Evolutionary conservation across 352 stramenopile species (phyloP).

Genomic region (Salisapilia sapeloensis): DNA sequence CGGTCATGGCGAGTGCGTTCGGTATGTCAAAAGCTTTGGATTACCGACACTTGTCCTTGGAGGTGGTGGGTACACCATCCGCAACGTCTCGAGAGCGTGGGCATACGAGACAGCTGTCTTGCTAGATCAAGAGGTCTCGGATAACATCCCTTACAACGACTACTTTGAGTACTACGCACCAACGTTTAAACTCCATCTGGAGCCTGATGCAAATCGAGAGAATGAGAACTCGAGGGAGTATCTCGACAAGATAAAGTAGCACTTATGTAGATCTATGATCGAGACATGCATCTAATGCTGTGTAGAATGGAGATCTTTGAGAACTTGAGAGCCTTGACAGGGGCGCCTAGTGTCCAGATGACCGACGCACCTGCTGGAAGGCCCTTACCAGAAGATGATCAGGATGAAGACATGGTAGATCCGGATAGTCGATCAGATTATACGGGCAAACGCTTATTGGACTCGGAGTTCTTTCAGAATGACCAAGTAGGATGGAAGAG

Average conservation of each 20-base stretch:
- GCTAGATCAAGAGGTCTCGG: slow-evolving; percentile 57
- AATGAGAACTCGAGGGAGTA: slow-evolving; percentile 78
- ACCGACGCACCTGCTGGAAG: slow-evolving; percentile 41
- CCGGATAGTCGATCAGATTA: slow-evolving; percentile 52
- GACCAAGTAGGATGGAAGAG: slow-evolving; percentile 29
- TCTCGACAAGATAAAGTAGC: slow-evolving; percentile 77
- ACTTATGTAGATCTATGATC: background rate
- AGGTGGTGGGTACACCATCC: slow-evolving; percentile 74
- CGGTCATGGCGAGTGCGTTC: slow-evolving; percentile 65
- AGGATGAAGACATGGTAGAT: slow-evolving; percentile 54
- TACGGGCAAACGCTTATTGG: slow-evolving; percentile 50
- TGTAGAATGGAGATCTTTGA: slow-evolving; percentile 73
- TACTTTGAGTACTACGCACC: slow-evolving; percentile 78
- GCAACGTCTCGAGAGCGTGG: slow-evolving; percentile 88
- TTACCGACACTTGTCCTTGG: slow-evolving; percentile 71
- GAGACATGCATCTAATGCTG: slow-evolving; percentile 1
- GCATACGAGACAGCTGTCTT: slow-evolving; percentile 95
- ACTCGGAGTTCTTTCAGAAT: slow-evolving; percentile 70
- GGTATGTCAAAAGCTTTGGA: slow-evolving; percentile 78
- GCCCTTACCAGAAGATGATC: slow-evolving; percentile 65
- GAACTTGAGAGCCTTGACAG: slow-evolving; percentile 49
- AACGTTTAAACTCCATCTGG: slow-evolving; percentile 73
- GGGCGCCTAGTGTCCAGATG: slow-evolving; percentile 73
- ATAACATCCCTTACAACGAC: slow-evolving; percentile 75
- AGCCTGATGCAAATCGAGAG: slow-evolving; percentile 55